Percentiles rank a stretch among this genome's conserved stretches.
Conservation (phyloP, 208 protist genomes). For the Trypanosoma grayi region DNA sequence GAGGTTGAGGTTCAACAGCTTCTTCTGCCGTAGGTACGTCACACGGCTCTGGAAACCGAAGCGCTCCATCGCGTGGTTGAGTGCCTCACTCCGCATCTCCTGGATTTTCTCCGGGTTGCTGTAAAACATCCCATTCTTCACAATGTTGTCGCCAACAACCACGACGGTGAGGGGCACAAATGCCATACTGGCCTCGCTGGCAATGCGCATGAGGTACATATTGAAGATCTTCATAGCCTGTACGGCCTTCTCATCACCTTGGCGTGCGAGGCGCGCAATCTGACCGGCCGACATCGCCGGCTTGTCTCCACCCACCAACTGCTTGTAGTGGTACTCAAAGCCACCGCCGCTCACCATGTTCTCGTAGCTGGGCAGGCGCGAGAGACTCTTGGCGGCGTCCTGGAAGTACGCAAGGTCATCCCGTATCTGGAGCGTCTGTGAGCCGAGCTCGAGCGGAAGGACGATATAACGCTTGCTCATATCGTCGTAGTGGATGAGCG, state of each 20-base stretch:
- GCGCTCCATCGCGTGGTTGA: conserved; percentile 69
- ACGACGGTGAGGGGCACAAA: conserved; percentile 64
- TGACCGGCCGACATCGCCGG: conserved; percentile 24
- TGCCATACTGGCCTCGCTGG: conserved; percentile 50
- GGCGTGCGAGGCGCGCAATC: conserved; percentile 49
- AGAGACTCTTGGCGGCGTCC: conserved; percentile 3
- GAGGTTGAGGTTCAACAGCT: conserved; percentile 66
- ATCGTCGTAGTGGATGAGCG: conserved; percentile 53
- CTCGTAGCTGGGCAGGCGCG: conserved; percentile 40
- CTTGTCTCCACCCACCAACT: conserved; percentile 8
- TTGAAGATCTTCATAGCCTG: conserved; percentile 49
- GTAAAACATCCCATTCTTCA: conserved; percentile 64
- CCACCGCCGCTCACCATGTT: conserved; percentile 37
- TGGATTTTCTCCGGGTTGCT: conserved; percentile 30
- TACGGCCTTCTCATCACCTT: conserved; percentile 42
- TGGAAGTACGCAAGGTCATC: conserved; percentile 14
- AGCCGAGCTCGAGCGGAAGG: conserved; percentile 51
- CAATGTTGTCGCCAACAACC: conserved; percentile 65
- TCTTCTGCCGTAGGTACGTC: conserved; percentile 64
- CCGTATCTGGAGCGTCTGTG: conserved; percentile 30
- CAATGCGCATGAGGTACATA: conserved; percentile 44
- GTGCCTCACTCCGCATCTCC: conserved; percentile 26
- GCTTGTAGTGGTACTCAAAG: conserved; percentile 55
- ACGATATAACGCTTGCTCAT: conserved; percentile 34
- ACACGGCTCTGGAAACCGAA: conserved; percentile 48